A percentile compares a stretch with the other conserved stretches of the same genome.
Evolutionary conservation across 2,329 filamentous ascomycete species (phyloP).

Genomic region (Aphanoascus verrucosus): DNA sequence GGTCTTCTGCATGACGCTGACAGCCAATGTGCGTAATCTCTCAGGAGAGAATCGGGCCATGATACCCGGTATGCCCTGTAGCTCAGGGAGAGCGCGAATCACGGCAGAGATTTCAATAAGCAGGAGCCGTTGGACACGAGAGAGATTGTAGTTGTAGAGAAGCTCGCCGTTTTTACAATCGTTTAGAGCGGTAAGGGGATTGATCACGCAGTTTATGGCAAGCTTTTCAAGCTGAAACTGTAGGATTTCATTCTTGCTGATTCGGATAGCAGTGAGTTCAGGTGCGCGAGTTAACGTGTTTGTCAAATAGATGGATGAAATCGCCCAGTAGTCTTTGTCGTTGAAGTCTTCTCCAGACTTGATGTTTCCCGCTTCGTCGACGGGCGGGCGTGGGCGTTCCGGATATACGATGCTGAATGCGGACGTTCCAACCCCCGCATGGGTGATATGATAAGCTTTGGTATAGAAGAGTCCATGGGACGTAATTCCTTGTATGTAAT

Average conservation of each 20-base stretch:
- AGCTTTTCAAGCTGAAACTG: slow-evolving; percentile 68
- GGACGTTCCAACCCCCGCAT: slow-evolving; percentile 50
- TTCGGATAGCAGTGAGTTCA: slow-evolving; percentile 49
- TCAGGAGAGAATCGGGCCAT: slow-evolving; percentile 48
- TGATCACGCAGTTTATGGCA: slow-evolving; percentile 63
- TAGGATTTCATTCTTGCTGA: slow-evolving; percentile 53
- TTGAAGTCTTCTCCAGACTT: neutral
- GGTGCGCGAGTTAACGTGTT: slow-evolving; percentile 53
- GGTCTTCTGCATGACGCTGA: slow-evolving; percentile 45
- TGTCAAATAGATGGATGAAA: slow-evolving; percentile 49
- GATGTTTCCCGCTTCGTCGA: slow-evolving; percentile 9
- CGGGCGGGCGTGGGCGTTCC: slow-evolving; percentile 15
- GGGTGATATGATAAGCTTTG: slow-evolving; percentile 43
- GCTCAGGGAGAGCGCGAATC: slow-evolving; percentile 63
- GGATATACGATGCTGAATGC: slow-evolving; percentile 41
- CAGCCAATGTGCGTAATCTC: slow-evolving; percentile 51
- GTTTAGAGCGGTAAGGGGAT: slow-evolving; percentile 69
- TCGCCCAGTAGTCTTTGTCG: slow-evolving; percentile 21
- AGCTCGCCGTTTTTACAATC: slow-evolving; percentile 65
- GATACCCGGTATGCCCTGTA: slow-evolving; percentile 51
- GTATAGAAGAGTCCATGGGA: slow-evolving; percentile 47
- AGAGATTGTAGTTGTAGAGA: slow-evolving; percentile 54
- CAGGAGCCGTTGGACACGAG: slow-evolving; percentile 57
- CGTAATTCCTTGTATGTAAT: slow-evolving; percentile 62
- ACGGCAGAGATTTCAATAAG: slow-evolving; percentile 65